These are phyloP conservation scores for Suillus occidentalis DNA, from an alignment of 768 basidiomycete genomes.

Conservation along the genomic window DNA sequence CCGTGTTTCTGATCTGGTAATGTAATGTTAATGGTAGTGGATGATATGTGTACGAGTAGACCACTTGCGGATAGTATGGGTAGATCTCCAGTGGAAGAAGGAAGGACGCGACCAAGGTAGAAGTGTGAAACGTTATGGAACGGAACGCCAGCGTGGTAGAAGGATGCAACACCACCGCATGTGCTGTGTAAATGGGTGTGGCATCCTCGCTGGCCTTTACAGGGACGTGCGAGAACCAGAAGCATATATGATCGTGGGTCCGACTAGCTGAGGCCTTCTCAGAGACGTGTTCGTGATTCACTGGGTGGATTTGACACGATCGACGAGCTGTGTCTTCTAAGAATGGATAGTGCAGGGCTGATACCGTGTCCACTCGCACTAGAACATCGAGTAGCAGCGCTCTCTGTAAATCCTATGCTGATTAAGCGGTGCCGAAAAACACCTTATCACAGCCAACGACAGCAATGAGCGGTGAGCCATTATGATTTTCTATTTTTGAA, in stretches of 20 bases:
- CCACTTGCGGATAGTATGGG: background rate
- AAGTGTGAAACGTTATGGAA: background rate
- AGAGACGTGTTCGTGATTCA: background rate
- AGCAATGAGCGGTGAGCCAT: background rate
- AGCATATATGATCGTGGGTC: background rate
- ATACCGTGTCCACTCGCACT: no score
- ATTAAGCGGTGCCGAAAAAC: background rate
- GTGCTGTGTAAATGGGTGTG: background rate
- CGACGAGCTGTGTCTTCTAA: background rate
- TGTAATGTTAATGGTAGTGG: background rate
- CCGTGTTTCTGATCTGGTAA: background rate
- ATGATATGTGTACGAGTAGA: background rate
- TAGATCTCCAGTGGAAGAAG: no score
- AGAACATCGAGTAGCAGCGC: no score
- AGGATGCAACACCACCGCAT: background rate
- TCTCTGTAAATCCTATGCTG: no score
- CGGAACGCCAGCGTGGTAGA: background rate
- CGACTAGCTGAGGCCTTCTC: background rate
- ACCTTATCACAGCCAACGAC: background rate
- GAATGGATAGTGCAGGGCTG: background rate
- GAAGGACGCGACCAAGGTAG: no score
- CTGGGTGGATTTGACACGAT: background rate
- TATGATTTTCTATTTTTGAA: background rate
- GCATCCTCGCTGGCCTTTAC: background rate
- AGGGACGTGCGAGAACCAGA: background rate